Base-by-base conservation (phyloP, 2,329 filamentous ascomycete species). In the Cladosporium halotolerans region DNA sequence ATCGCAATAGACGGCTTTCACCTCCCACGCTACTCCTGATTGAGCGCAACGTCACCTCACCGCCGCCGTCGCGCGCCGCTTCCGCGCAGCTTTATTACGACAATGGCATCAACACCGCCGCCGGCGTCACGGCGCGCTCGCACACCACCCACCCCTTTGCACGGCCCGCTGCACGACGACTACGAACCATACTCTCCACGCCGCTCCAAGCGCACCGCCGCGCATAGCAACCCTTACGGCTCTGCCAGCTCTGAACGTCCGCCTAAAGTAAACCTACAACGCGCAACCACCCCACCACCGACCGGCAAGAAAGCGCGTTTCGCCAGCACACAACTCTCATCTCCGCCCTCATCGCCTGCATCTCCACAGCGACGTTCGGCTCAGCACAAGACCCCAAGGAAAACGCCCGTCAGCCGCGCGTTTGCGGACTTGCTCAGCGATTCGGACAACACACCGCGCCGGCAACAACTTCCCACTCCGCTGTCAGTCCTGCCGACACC, bases 161-260 rank as follows among this genome's bases (percentile, higher is more conserved):
- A 83, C 64, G 86, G 86, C 45, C 54, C 70, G 36, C 82, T 77
- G 63, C 75, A 78, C 60, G 86, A 91, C 70, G 72, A 76, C 58
- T 90, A 84, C 76, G 80, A 88, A 64, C 86, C 86, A 42, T 90
- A 83, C 66, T 82, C 84, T 56, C 83, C 85, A 52, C 63, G 64
- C 34, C 60, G 64, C 13, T 66, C 62, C 4, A 65, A 54, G 34
- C 54, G 64, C 28, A 58, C 46, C 43, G 60, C 64, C 11, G 59
- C 63, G 55, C 70, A 75, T 54, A 53, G 55, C 61, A 63, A 77
- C 76, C 68, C 84, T 62, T 72, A 56, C 61, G 66, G 58, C 68
- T 70, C 64, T 59, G 63, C 63, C 65, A 70, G 62, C 65, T 70
- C 46, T 63, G 69, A 59, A 10, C 57, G 59, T 48, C 54, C 45